Evolutionary conservation across 2,329 filamentous ascomycete genomes (phyloP), one percentile per base, ranked within the genome.

Genomic region (Sordariomycetes sp.): DNA sequence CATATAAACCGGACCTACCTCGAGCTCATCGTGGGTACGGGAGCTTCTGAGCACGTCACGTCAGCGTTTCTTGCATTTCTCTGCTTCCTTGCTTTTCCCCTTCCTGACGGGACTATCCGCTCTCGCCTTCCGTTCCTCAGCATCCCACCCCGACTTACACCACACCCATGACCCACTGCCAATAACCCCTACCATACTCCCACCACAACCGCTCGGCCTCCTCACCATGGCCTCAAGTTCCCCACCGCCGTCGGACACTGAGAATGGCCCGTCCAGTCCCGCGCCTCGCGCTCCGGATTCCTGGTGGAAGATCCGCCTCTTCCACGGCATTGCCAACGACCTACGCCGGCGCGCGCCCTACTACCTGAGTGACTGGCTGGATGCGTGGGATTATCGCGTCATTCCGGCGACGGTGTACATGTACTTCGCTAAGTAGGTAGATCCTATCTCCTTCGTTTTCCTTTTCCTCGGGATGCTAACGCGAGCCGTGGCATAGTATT

Each of bases 301-400:
- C 10, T 92, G 89, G 89, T 94, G 87, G 85, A 86, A 80, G 65
- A 80, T 91, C 25, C 78, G 77, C 54, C 74, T 87, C 54, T 92
- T 92, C 69, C 81, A 81, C 42, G 90, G 90, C 64, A 95, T 95
- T 82, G 68, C 84, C 59, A 84, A 88, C 65, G 90, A 95, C 70
- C 65, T 95, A 36, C 82, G 82, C 62, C 82, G 89, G 59, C 75
- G 90, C 61, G 78, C 79, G 8, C 90, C 90, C 1, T 95, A 79
- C 67, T 95, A 94, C 66, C 75, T 73, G 71, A 91, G 86, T 69
- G 90, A 95, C 69, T 95, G 87, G 87, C 75, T 68, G 20, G 90
- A 95, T 73, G 90, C 90, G 1, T 94, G 88, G 88, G 87, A 95
- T 67, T 95, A 95, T 73, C 82, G 90, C 57, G 88, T 95, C 50